These are phyloP conservation scores for Staphylotrichum tortipilum DNA, from an alignment of 495 filamentous ascomycete species.

Conservation along the genomic window DNA sequence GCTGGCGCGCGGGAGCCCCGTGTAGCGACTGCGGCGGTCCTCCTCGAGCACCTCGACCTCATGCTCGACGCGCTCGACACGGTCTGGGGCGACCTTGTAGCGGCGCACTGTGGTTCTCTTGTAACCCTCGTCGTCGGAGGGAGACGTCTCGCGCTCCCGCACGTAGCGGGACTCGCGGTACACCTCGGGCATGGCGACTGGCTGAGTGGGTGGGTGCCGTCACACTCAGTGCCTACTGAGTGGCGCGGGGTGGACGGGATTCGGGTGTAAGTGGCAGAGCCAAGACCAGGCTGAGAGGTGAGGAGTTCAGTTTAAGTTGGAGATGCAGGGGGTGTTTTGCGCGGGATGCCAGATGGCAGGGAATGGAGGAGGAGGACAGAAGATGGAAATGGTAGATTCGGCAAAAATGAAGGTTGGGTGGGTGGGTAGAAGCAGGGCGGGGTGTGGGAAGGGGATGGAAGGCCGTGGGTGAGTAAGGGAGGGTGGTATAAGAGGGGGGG, in stretches of 20 bases:
- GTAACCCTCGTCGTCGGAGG: constrained; percentile 41
- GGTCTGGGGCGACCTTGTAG: constrained; percentile 43
- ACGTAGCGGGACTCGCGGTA: constrained; percentile 41
- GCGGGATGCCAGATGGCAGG: too few species aligned
- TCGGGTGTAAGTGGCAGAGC: not conserved
- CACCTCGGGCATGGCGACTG: constrained; percentile 35
- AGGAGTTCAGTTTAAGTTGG: too few species aligned
- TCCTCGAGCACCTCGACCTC: constrained; percentile 42
- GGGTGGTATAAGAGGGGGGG: constrained; percentile 10
- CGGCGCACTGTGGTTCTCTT: constrained; percentile 44
- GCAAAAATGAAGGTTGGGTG: constrained; percentile 1
- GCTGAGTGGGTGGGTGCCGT: constrained; percentile 3
- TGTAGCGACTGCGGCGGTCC: constrained; percentile 37
- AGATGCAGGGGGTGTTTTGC: too few species aligned
- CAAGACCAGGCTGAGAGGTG: not conserved
- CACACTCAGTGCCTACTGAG: too few species aligned
- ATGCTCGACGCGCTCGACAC: constrained; percentile 35
- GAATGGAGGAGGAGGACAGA: too few species aligned
- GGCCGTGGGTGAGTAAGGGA: constrained; percentile 5
- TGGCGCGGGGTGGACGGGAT: too few species aligned
- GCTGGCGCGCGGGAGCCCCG: constrained; percentile 24
- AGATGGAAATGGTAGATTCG: not conserved
- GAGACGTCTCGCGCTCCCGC: constrained; percentile 38
- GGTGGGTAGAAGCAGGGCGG: constrained; percentile 7
- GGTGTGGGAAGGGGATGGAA: constrained; percentile 5